Conservation (phyloP, 495 filamentous ascomycete species). For the Ramalina intermedia region DNA sequence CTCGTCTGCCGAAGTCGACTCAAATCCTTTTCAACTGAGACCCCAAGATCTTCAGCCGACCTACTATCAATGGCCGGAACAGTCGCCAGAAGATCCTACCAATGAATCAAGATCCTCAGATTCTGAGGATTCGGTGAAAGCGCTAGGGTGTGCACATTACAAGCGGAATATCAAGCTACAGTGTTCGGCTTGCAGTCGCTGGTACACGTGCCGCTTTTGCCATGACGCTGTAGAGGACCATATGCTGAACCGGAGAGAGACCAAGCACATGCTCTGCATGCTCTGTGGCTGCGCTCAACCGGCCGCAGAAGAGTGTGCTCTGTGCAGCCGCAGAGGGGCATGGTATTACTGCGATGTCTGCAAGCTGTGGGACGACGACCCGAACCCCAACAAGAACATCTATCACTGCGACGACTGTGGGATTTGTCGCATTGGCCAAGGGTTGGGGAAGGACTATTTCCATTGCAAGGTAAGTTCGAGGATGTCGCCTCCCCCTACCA, state of each 20-base stretch:
- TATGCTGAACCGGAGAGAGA: constrained; percentile 61
- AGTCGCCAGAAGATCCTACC: constrained; percentile 29
- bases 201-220: constrained; percentile 94
- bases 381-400: constrained; percentile 67
- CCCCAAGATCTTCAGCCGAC: constrained; percentile 58
- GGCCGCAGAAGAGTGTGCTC: constrained; percentile 58
- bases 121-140: constrained; percentile 16
- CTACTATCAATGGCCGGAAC: constrained; percentile 38
- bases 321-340: constrained; percentile 65
- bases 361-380: constrained; percentile 94
- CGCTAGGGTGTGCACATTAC: constrained; percentile 85
- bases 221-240: constrained; percentile 84
- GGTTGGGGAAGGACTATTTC: constrained; percentile 89
- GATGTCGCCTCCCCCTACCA: constrained; percentile 5
- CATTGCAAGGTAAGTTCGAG: constrained; percentile 71
- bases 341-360: constrained; percentile 90
- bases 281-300: constrained; percentile 75
- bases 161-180: constrained; percentile 90
- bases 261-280: constrained; percentile 97
- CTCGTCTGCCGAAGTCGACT: constrained; percentile 18
- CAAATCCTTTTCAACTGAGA: constrained; percentile 52
- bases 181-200: constrained; percentile 73
- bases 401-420: constrained; percentile 97
- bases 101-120: constrained; percentile 20
- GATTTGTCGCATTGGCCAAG: constrained; percentile 82